A percentile compares a stretch with the other conserved stretches of the same genome.
These are phyloP conservation scores for Ceratocystiopsis minuta DNA, from an alignment of 2,329 filamentous ascomycete genomes.

Conservation along the genomic window DNA sequence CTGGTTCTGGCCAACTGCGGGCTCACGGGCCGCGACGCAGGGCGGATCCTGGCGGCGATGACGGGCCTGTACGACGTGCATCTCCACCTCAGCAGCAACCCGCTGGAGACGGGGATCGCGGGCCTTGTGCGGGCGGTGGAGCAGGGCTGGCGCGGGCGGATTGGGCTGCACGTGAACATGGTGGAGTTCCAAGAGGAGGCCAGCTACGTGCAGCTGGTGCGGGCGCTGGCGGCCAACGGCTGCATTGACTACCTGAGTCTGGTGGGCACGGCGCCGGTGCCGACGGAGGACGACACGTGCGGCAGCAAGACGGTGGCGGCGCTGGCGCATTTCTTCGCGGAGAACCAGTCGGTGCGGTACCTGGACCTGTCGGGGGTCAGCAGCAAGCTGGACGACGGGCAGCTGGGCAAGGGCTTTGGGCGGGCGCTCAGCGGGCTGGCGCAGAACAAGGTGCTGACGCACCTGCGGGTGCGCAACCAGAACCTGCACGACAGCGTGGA, in stretches of 20 bases:
- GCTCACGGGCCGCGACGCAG: conserved; percentile 30
- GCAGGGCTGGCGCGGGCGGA: conserved; percentile 26
- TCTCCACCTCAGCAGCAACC: conserved; percentile 32
- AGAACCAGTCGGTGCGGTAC: conserved; percentile 31
- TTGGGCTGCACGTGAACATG: conserved; percentile 35
- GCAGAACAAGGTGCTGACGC: conserved; percentile 18
- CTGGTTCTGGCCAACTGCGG: conserved; percentile 34
- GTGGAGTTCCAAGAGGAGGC: conserved; percentile 34
- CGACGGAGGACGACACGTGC: conserved; percentile 14
- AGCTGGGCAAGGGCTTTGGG: conserved; percentile 34
- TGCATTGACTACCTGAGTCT: conserved; percentile 34
- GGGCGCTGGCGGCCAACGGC: conserved; percentile 29
- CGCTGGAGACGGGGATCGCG: conserved; percentile 32
- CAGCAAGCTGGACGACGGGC: conserved; percentile 38
- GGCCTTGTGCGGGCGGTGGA: conserved; percentile 30
- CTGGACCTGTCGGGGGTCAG: conserved; percentile 39
- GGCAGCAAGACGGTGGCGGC: conserved; percentile 29
- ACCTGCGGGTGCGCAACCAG: conserved; percentile 38
- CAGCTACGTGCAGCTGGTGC: conserved; percentile 32
- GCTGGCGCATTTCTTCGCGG: conserved; percentile 31
- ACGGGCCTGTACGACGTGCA: conserved; percentile 27
- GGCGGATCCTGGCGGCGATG: conserved; percentile 31
- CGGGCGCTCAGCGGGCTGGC: conserved; percentile 21
- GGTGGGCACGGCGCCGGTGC: conserved; percentile 32
- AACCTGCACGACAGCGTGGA: conserved; percentile 35